Evolutionary conservation across 306 rosid species (phyloP).

Genomic region (Corylus avellana): DNA sequence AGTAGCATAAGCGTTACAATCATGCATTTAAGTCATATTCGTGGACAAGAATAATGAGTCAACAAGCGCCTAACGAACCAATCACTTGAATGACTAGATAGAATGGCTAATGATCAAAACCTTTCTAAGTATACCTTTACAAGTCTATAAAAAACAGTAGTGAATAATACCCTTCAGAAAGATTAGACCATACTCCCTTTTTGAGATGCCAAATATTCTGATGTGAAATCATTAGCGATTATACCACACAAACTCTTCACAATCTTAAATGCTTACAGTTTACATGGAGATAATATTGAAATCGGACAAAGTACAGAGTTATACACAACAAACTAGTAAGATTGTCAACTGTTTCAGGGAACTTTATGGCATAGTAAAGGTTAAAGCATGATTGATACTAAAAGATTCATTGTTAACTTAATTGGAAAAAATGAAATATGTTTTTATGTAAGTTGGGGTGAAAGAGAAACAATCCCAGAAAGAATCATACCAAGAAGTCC

Average conservation of each 20-base stretch:
- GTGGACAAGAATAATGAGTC: neutral
- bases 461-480: conserved; percentile 4
- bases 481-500: conserved; percentile 56
- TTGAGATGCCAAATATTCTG: neutral
- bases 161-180: neutral
- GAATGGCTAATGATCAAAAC: neutral
- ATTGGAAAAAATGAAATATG: neutral
- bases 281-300: neutral
- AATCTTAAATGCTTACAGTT: neutral
- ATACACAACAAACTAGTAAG: neutral
- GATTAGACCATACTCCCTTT: neutral
- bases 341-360: neutral
- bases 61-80: neutral
- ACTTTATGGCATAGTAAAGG: neutral
- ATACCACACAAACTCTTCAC: neutral
- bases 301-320: neutral
- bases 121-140: neutral
- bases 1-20: neutral
- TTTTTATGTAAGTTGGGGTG: neutral
- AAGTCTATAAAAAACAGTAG: neutral
- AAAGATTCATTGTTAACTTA: neutral
- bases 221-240: neutral
- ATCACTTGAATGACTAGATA: neutral
- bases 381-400: neutral
- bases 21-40: neutral